Evolutionary conservation across 257 asterid genomes (phyloP).

Genomic region (Solanum tacnaense): DNA sequence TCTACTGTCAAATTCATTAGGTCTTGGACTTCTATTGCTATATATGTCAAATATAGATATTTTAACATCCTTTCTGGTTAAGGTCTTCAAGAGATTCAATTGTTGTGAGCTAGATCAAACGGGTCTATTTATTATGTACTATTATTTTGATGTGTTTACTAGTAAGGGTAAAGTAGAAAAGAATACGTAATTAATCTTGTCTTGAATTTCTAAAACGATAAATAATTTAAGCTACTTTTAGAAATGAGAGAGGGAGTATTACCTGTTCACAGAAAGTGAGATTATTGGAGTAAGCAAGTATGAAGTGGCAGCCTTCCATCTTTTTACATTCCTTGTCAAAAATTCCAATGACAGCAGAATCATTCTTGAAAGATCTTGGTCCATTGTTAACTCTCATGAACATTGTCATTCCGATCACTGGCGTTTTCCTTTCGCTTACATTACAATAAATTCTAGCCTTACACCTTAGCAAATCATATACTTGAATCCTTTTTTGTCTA

Average conservation of each 20-base stretch:
- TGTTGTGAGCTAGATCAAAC: too few relatives aligned
- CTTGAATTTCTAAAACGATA: too few relatives aligned
- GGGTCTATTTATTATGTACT: too few relatives aligned
- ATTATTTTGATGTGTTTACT: too few relatives aligned
- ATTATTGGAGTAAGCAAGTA: conserved; percentile 47
- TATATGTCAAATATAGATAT: too few relatives aligned
- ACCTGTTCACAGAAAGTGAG: conserved; percentile 69
- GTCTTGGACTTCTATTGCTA: too few relatives aligned
- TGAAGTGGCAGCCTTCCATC: conserved; percentile 45
- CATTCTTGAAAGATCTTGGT: conserved; percentile 49
- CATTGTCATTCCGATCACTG: conserved; percentile 47
- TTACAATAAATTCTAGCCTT: conserved; percentile 44
- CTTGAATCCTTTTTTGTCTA: conserved; percentile 35
- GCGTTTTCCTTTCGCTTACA: conserved; percentile 12
- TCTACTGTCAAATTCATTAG: too few relatives aligned
- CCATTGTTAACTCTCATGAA: conserved; percentile 42
- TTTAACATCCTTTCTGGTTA: too few relatives aligned
- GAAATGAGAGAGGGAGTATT: neutral
- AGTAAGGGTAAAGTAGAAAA: too few relatives aligned
- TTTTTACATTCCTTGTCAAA: conserved; percentile 42
- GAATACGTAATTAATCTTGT: too few relatives aligned
- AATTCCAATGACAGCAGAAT: conserved; percentile 31
- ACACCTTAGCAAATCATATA: conserved; percentile 54
- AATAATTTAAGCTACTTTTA: too few relatives aligned
- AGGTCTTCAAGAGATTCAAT: too few relatives aligned